Conservation (phyloP, 495 filamentous ascomycete genomes). For the Annulohypoxylon maeteangense region DNA sequence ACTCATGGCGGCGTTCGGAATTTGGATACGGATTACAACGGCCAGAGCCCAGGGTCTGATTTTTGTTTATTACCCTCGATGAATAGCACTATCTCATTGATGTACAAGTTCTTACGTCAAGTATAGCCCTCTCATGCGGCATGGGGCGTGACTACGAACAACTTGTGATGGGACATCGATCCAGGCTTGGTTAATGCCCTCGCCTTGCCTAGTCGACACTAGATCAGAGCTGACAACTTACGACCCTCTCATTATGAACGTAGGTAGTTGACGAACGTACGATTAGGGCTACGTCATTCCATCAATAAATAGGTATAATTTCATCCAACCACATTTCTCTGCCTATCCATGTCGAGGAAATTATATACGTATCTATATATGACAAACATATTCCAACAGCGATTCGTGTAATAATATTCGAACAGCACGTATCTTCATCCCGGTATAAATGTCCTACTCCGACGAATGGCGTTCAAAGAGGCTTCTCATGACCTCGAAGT, state of each 20-base stretch:
- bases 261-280: too few relatives aligned
- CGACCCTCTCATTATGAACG: too few relatives aligned
- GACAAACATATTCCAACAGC: not conserved
- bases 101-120: constrained; percentile 1
- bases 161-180: not conserved
- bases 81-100: constrained; percentile 25
- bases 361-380: not conserved
- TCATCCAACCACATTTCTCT: not conserved
- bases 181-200: not conserved
- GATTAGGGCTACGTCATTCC: too few relatives aligned
- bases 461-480: not conserved
- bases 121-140: not conserved
- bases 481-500: constrained; percentile 9
- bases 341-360: not conserved
- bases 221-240: not conserved
- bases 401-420: not conserved
- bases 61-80: constrained; percentile 21
- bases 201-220: not conserved
- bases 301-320: too few relatives aligned
- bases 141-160: not conserved
- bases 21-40: constrained; percentile 20
- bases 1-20: constrained; percentile 28
- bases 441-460: not conserved
- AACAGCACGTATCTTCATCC: not conserved
- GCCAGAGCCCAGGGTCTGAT: constrained; percentile 30